A percentile compares a stretch with the other conserved stretches of the same genome.
phyloP scores from a whole-genome alignment of 805 yeast genomes.

The Ogataea dorogensis region DNA sequence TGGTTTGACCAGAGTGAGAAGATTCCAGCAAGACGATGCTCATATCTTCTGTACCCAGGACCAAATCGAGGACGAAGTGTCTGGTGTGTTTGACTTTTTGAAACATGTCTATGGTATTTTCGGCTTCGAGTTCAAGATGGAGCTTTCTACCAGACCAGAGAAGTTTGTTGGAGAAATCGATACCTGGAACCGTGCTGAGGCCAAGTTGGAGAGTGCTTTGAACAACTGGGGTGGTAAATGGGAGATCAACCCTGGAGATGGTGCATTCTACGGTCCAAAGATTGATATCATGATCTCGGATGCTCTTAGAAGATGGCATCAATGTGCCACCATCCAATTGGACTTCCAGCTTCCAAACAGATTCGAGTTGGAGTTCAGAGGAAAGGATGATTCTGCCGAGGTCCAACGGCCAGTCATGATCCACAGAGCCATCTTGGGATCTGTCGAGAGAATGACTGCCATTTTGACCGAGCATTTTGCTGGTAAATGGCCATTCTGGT shows the following conservation, averaged over 20 bases:
- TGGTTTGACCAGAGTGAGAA: constrained; percentile 93
- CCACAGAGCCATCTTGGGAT: constrained; percentile 97
- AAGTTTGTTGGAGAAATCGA: constrained; percentile 91
- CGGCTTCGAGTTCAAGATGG: constrained; percentile 95
- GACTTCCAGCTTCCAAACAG: constrained; percentile 97
- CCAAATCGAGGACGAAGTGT: constrained; percentile 85
- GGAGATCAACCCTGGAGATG: constrained; percentile 96
- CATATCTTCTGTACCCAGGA: constrained; percentile 94
- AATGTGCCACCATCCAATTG: constrained; percentile 97
- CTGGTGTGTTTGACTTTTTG: constrained; percentile 81
- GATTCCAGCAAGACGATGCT: constrained; percentile 99
- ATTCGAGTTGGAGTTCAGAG: constrained; percentile 85
- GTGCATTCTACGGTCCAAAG: constrained; percentile 95
- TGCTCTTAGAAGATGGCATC: constrained; percentile 95
- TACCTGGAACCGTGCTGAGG: constrained; percentile 92
- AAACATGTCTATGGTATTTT: constrained; percentile 83
- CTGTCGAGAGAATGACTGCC: constrained; percentile 99
- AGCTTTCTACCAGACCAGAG: constrained; percentile 95
- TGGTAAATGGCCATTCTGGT: constrained; percentile 99
- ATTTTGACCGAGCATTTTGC: constrained; percentile 96
- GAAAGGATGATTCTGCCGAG: constrained; percentile 58
- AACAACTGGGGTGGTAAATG: constrained; percentile 84
- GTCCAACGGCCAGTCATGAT: constrained; percentile 95
- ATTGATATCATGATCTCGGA: constrained; percentile 95
- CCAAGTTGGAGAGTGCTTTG: constrained; percentile 76